phyloP scores from a whole-genome alignment of 2,329 filamentous ascomycete species.

The Pseudofabraea citricarpa region DNA sequence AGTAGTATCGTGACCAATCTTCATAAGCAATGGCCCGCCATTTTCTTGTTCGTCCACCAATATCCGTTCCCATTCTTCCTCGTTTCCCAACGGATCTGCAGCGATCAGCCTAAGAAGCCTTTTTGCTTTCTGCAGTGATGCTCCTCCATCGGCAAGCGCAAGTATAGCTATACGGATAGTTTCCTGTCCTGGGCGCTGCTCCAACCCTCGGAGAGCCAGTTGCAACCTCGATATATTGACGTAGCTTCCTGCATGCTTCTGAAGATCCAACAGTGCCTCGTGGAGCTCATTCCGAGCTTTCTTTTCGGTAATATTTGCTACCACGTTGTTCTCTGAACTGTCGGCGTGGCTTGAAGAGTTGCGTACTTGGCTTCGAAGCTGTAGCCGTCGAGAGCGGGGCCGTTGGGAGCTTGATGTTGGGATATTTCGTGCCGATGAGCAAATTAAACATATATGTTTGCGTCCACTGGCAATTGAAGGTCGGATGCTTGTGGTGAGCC shows the following conservation, averaged over 20 bases:
- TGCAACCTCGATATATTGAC: conserved; percentile 67
- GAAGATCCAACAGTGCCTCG: conserved; percentile 49
- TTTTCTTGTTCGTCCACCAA: conserved; percentile 39
- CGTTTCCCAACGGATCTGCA: conserved; percentile 61
- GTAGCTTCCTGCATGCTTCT: conserved; percentile 54
- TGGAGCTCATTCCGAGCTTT: conserved; percentile 17
- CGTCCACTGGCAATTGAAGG: conserved; percentile 5
- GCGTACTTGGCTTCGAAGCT: conserved; percentile 10
- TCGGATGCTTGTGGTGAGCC: conserved; percentile 9
- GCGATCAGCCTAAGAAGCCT: conserved; percentile 64
- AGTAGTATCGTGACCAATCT: conserved; percentile 37
- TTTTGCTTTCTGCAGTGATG: conserved; percentile 46
- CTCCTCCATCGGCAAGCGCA: conserved; percentile 34
- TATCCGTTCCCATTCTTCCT: conserved; percentile 62
- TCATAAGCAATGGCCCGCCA: conserved; percentile 56
- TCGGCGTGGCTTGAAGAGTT: conserved; percentile 9
- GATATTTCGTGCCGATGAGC: conserved; percentile 12
- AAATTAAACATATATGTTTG: conserved; percentile 21
- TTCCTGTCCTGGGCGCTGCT: conserved; percentile 51
- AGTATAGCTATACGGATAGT: conserved; percentile 55
- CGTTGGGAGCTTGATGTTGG: neutral
- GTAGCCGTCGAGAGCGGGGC: neutral
- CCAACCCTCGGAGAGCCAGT: conserved; percentile 62
- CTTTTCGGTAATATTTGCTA: neutral
- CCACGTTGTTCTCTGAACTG: neutral